These are phyloP conservation scores for Elongisporangium anandrum DNA, from an alignment of 352 stramenopile genomes.

Conservation along the genomic window DNA sequence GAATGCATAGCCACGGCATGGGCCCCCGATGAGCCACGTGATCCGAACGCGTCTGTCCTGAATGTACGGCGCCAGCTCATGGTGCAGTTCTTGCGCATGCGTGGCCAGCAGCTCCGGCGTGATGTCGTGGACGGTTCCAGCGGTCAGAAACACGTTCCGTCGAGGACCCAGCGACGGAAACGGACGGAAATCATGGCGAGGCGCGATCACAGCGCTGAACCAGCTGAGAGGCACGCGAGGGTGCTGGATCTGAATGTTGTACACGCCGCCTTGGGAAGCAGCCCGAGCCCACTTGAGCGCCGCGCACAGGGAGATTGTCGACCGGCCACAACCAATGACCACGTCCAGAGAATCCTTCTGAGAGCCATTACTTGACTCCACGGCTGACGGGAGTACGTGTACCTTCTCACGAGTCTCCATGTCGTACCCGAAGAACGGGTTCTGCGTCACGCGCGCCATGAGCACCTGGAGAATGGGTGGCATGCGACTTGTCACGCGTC, in stretches of 20 bases:
- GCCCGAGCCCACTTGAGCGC: conserved; percentile 30
- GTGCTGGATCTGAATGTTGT: conserved; percentile 80
- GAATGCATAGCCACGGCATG: conserved; percentile 62
- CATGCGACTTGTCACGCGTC: conserved; percentile 17
- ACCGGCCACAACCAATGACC: conserved; percentile 65
- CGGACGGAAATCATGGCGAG: conserved; percentile 46
- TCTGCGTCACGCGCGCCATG: conserved; percentile 20
- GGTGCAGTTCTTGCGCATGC: conserved; percentile 18
- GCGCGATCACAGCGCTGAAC: conserved; percentile 61
- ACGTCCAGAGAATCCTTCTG: conserved; percentile 18
- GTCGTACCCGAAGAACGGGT: conserved; percentile 52
- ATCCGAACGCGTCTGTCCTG: conserved; percentile 15
- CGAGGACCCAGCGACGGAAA: background rate
- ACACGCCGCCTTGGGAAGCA: conserved; percentile 9
- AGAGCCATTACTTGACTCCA: background rate
- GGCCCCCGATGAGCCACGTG: conserved; percentile 57
- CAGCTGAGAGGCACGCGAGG: conserved; percentile 42
- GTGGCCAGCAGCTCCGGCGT: conserved; percentile 16
- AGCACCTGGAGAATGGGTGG: conserved; percentile 42
- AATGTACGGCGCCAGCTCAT: conserved; percentile 3
- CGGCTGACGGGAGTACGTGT: background rate
- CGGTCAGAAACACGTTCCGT: conserved; percentile 39
- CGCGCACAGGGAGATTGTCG: conserved; percentile 60
- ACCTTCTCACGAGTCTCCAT: background rate
- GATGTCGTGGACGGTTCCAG: conserved; percentile 48